These are phyloP conservation scores for Globisporangium echinulatum DNA, from an alignment of 352 stramenopile species.

Conservation along the genomic window DNA sequence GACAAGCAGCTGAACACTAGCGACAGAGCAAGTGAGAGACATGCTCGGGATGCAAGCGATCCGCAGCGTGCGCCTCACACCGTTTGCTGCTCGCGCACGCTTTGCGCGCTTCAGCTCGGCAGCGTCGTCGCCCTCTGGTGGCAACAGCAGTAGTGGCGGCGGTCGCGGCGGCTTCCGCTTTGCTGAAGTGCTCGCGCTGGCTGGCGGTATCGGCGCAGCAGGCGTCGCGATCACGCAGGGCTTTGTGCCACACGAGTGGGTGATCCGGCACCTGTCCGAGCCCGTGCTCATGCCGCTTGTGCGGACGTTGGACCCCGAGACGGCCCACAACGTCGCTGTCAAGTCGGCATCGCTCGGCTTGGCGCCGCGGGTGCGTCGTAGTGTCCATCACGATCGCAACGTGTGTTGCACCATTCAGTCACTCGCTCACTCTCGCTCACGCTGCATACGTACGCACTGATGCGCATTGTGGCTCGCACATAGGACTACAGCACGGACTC, in stretches of 20 bases:
- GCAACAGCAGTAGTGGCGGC: not conserved
- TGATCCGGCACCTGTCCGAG: conserved; percentile 62
- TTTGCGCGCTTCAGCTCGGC: conserved; percentile 6
- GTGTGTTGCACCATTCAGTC: not conserved
- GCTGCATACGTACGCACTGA: not conserved
- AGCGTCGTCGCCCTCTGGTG: not conserved
- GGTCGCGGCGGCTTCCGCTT: conserved; percentile 5
- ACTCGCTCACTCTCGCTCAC: not conserved
- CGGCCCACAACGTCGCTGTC: conserved; percentile 79
- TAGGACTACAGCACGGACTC: conserved; percentile 45
- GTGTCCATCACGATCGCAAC: too few relatives aligned
- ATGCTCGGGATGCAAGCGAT: conserved; percentile 5
- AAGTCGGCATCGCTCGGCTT: conserved; percentile 70
- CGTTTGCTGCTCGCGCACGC: not conserved
- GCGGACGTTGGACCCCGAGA: conserved; percentile 80
- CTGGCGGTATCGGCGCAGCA: conserved; percentile 42
- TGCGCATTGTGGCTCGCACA: not conserved
- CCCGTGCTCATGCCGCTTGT: conserved; percentile 76
- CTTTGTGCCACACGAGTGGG: conserved; percentile 67
- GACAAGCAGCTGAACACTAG: not conserved
- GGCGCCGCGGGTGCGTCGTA: conserved; percentile 38
- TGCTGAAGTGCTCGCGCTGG: conserved; percentile 29
- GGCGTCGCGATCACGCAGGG: conserved; percentile 58
- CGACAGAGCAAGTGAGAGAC: not conserved
- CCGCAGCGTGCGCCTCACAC: conserved; percentile 2